These are phyloP conservation scores for Pythium sp. DNA, from an alignment of 352 stramenopile species.

Conservation along the genomic window DNA sequence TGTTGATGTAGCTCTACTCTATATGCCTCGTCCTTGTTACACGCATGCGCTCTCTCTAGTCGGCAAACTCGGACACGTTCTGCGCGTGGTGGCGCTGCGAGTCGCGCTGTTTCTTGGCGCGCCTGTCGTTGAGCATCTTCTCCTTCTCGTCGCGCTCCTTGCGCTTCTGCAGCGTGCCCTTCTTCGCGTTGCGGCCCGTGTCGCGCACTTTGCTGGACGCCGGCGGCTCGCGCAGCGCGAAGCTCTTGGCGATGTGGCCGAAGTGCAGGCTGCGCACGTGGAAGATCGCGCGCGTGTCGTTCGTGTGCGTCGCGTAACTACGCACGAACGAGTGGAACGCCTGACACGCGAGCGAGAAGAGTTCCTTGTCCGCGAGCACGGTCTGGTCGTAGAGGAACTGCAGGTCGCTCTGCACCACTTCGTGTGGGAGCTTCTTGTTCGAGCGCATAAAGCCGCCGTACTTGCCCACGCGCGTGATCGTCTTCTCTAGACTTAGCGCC, in stretches of 20 bases:
- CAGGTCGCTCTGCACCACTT: conserved; percentile 76
- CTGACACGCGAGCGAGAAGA: conserved; percentile 85
- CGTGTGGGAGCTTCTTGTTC: conserved; percentile 79
- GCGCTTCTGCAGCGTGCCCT: conserved; percentile 79
- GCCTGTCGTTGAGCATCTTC: conserved; percentile 44
- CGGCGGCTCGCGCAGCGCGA: conserved; percentile 83
- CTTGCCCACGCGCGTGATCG: conserved; percentile 57
- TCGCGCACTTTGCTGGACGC: conserved; percentile 79
- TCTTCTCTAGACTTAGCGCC: conserved; percentile 85
- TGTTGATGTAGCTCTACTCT: conserved; percentile 4
- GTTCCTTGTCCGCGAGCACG: conserved; percentile 72
- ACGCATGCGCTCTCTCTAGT: conserved; percentile 21
- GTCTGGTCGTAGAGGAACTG: conserved; percentile 85
- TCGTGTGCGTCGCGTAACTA: conserved; percentile 91
- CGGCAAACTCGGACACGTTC: conserved; percentile 77
- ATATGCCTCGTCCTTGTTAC: not conserved
- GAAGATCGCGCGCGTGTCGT: conserved; percentile 90
- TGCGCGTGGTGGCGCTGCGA: conserved; percentile 67
- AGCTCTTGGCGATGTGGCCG: conserved; percentile 93
- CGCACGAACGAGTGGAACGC: conserved; percentile 92
- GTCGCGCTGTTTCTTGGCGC: conserved; percentile 56
- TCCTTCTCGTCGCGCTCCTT: conserved; percentile 79
- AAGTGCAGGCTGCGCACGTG: conserved; percentile 92
- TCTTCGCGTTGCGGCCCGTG: conserved; percentile 70
- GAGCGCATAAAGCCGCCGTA: conserved; percentile 59